A percentile compares a stretch with the other conserved stretches of the same genome.
Conservation (phyloP, 257 asterid species). For the Asclepias syriaca region DNA sequence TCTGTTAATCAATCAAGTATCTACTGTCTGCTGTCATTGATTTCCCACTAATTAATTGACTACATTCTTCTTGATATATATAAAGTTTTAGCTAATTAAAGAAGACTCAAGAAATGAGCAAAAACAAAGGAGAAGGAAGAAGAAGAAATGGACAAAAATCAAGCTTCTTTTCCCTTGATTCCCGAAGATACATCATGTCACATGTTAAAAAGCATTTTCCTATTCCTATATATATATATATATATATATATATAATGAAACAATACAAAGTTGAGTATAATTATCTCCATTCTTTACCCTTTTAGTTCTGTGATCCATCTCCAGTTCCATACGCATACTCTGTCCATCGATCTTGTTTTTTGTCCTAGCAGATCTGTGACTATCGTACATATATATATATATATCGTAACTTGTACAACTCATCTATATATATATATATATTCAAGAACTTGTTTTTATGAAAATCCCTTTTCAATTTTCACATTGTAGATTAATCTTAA, state of each 20-base stretch:
- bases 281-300: background rate
- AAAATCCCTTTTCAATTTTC: too few relatives aligned
- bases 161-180: background rate
- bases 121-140: background rate
- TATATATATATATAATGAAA: background rate
- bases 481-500: too few relatives aligned
- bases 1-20: too few relatives aligned
- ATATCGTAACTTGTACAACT: background rate
- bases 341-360: background rate
- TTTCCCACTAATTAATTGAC: background rate
- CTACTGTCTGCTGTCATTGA: background rate
- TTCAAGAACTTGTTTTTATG: background rate
- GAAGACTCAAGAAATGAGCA: background rate
- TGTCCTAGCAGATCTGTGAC: background rate
- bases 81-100: too few relatives aligned
- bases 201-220: background rate
- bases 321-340: background rate
- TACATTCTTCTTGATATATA: background rate
- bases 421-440: background rate
- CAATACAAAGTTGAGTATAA: background rate
- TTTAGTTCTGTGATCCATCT: background rate
- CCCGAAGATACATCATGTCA: slow-evolving; percentile 7
- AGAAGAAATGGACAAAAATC: background rate
- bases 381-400: background rate
- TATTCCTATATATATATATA: background rate